Conservation (phyloP, 768 basidiomycete genomes). For the Galerina marginata region DNA sequence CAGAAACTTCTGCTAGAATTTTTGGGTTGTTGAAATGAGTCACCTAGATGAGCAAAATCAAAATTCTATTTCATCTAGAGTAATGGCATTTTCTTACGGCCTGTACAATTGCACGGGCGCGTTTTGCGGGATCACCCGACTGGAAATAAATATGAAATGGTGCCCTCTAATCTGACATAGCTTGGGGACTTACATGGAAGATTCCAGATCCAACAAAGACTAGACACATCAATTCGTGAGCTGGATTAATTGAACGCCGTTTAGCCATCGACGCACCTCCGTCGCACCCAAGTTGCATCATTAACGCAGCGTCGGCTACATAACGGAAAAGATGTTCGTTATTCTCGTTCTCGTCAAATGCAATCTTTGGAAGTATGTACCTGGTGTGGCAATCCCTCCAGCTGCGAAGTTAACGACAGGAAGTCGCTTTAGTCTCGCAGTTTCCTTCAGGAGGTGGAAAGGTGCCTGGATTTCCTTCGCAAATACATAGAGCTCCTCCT, state of each 20-base stretch:
- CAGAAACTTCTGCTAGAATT: conserved; percentile 87
- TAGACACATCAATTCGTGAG: conserved; percentile 30
- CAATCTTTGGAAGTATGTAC: conserved; percentile 41
- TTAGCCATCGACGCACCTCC: conserved; percentile 65
- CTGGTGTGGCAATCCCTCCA: conserved; percentile 91
- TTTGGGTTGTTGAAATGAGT: conserved; percentile 97
- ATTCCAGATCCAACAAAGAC: conserved; percentile 99
- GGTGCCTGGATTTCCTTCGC: conserved; percentile 94
- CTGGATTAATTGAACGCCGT: conserved; percentile 3
- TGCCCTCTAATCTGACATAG: background rate
- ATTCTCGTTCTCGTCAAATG: background rate
- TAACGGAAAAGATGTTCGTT: conserved; percentile 13
- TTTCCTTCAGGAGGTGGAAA: conserved; percentile 94
- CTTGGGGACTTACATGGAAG: conserved; percentile 72
- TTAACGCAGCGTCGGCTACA: conserved; percentile 91
- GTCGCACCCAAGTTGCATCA: conserved; percentile 99
- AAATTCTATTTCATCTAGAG: conserved; percentile 10
- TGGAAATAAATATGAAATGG: conserved; percentile 32
- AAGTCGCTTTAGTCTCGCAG: conserved; percentile 88
- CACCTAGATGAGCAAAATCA: conserved; percentile 47
- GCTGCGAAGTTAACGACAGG: conserved; percentile 98
- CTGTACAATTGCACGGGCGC: conserved; percentile 95
- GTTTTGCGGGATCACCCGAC: conserved; percentile 93
- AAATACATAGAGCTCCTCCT: conserved; percentile 92
- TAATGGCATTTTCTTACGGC: conserved; percentile 57